Percentiles rank a stretch among this genome's conserved stretches.
Conservation (phyloP, 2,329 filamentous ascomycete genomes). For the Neonectria sp. region DNA sequence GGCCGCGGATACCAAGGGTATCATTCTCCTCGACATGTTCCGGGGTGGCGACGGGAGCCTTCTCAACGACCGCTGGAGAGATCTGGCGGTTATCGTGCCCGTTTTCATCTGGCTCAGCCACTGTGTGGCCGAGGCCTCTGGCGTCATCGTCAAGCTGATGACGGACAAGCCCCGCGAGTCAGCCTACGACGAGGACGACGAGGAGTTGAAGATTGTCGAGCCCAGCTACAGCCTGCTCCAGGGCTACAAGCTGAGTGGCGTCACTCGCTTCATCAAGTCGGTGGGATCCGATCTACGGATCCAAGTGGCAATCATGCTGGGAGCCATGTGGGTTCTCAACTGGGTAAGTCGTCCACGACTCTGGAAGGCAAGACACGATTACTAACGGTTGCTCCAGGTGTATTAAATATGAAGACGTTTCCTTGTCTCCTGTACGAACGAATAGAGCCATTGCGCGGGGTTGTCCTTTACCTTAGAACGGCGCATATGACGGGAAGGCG, state of each 20-base stretch:
- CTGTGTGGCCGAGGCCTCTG: constrained; percentile 44
- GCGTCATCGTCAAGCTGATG: constrained; percentile 45
- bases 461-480: constrained; percentile 26
- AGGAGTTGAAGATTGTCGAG: constrained; percentile 44
- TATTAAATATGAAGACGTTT: constrained; percentile 27
- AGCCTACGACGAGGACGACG: constrained; percentile 28
- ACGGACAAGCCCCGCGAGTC: constrained; percentile 31
- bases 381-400: constrained; percentile 36
- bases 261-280: constrained; percentile 14
- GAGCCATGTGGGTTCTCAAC: constrained; percentile 45
- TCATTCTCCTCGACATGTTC: constrained; percentile 56
- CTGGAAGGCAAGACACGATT: fast-evolving
- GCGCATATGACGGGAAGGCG: constrained; percentile 27
- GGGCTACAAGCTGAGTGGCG: constrained; percentile 5
- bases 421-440: constrained; percentile 14
- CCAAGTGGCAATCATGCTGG: constrained; percentile 34
- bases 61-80: constrained; percentile 45
- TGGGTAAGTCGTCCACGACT: constrained; percentile 33
- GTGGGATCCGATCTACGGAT: constrained; percentile 29
- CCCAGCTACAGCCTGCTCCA: constrained; percentile 32
- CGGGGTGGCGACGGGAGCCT: constrained; percentile 44
- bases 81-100: constrained; percentile 44
- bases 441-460: constrained; percentile 12
- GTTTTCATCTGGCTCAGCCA: constrained; percentile 50
- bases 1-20: constrained; percentile 69